phyloP scores from a whole-genome alignment of 208 protist genomes.

The Wallacemonas collosoma region DNA sequence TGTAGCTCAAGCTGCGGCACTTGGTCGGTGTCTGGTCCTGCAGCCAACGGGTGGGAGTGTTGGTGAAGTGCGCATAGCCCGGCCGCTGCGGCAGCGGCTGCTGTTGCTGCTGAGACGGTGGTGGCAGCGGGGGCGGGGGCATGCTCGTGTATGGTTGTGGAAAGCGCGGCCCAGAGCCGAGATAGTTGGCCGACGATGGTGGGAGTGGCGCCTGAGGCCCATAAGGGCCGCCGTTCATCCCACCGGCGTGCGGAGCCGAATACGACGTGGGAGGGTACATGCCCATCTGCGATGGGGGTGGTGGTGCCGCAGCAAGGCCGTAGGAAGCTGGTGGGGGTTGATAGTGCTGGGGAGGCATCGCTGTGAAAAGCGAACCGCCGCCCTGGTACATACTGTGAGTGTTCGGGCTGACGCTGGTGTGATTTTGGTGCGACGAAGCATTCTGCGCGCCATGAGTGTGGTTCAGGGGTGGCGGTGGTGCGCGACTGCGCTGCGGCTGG shows the following conservation, averaged over 20 bases:
- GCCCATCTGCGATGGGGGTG: not conserved
- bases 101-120: not conserved
- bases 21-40: conserved; percentile 13
- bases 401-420: not conserved
- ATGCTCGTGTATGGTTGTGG: conserved; percentile 1
- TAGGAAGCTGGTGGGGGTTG: not conserved
- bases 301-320: not conserved
- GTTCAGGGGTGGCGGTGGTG: not conserved
- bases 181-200: not conserved
- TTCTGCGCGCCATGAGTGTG: not conserved
- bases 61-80: not conserved
- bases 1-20: conserved; percentile 13
- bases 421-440: not conserved
- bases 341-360: not conserved
- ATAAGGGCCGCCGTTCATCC: no score
- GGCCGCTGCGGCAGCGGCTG: not conserved
- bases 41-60: not conserved
- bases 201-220: not conserved
- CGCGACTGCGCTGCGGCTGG: not conserved
- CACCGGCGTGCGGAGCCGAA: no score
- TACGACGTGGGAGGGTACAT: not conserved
- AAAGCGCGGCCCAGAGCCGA: not conserved
- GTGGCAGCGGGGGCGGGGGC: conserved; percentile 5
- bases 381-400: not conserved
- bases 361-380: not conserved